Percentiles rank a stretch among this genome's conserved stretches.
Evolutionary conservation across 441 rosid genomes (phyloP).

Genomic region (Raphanus hybrid): DNA sequence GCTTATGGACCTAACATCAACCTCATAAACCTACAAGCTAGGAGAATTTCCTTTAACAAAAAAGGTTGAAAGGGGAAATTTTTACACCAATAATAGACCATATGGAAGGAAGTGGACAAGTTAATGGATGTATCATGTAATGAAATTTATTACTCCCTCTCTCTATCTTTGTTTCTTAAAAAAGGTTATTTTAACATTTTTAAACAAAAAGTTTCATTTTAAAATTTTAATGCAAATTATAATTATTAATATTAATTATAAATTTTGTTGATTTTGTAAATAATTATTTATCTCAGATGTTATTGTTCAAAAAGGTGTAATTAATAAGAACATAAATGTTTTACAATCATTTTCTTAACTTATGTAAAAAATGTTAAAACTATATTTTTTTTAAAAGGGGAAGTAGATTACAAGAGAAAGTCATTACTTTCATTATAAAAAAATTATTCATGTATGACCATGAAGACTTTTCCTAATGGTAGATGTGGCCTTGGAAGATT

Average conservation of each 20-base stretch:
- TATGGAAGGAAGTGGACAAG: neutral
- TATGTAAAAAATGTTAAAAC: too few species aligned
- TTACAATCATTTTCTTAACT: too few species aligned
- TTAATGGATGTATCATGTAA: neutral
- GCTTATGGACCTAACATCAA: neutral
- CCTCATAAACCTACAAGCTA: conserved; percentile 7
- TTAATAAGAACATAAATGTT: too few species aligned
- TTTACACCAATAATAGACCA: neutral
- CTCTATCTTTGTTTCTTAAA: too few species aligned
- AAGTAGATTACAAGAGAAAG: neutral
- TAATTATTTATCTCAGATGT: too few species aligned
- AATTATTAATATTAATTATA: too few species aligned
- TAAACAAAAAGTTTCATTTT: too few species aligned
- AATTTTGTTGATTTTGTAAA: too few species aligned
- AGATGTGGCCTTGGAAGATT: conserved; percentile 20
- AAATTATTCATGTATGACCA: neutral
- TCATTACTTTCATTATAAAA: neutral
- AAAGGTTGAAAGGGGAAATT: neutral
- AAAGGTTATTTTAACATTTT: too few species aligned
- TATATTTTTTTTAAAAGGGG: too few species aligned
- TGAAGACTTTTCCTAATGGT: conserved; percentile 6
- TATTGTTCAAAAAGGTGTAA: too few species aligned
- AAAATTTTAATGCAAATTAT: too few species aligned
- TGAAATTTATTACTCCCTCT: neutral
- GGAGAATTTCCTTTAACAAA: neutral